phyloP scores from a whole-genome alignment of 805 yeast genomes.

The Maudiozyma serrabonitensis region DNA sequence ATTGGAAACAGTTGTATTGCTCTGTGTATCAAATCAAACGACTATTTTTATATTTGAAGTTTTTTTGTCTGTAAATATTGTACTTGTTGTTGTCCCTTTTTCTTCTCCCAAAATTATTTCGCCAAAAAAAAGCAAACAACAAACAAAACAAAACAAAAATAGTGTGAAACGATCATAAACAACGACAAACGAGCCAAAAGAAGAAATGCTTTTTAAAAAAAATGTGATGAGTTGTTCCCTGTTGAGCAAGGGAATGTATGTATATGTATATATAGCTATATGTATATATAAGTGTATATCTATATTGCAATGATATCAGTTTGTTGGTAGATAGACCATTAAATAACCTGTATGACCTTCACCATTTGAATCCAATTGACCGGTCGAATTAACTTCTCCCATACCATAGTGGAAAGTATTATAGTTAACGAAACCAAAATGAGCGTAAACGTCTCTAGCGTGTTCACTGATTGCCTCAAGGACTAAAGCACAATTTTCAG shows the following conservation, averaged over 20 bases:
- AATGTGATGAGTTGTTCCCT: no score
- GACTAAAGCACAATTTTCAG: constrained; percentile 23
- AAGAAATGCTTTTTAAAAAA: no score
- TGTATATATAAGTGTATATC: no score
- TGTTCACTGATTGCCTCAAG: constrained; percentile 28
- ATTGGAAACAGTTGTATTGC: no score
- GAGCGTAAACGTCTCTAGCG: constrained; percentile 28
- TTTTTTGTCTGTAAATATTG: no score
- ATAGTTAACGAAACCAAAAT: constrained; percentile 27
- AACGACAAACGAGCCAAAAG: no score
- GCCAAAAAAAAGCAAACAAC: background rate
- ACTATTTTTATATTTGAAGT: no score
- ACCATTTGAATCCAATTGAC: constrained; percentile 22
- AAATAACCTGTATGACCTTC: constrained; percentile 25
- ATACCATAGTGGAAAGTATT: constrained; percentile 22
- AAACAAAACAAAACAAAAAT: background rate
- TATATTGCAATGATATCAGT: background rate
- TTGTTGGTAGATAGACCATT: constrained; percentile 19
- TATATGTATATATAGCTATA: no score
- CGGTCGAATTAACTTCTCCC: constrained; percentile 23
- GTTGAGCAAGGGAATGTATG: no score
- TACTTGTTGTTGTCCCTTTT: no score
- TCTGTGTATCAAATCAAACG: no score
- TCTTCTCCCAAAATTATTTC: background rate
- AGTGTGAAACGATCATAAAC: no score